Evolutionary conservation across 192 early-diverging fungal species (phyloP).

Genomic region (Helicostylum pulchrum): DNA sequence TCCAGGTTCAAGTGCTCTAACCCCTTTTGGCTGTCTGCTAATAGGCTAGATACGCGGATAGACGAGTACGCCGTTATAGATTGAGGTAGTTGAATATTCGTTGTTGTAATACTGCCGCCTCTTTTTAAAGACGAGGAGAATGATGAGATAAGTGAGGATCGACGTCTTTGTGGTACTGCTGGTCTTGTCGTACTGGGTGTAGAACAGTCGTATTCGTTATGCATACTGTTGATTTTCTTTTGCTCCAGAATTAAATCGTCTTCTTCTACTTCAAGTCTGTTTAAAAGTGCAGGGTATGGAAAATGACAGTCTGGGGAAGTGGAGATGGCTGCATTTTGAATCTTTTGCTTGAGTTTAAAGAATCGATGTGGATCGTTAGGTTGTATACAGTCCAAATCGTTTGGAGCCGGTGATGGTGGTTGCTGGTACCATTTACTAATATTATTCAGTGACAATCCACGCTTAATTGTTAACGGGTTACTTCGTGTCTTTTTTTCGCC

Average conservation of each 20-base stretch:
- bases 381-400: background rate
- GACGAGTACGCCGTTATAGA: conserved; percentile 15
- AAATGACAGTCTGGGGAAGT: conserved; percentile 76
- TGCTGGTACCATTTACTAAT: background rate
- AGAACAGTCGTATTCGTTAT: conserved; percentile 25
- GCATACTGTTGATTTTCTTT: conserved; percentile 21
- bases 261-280: conserved; percentile 57
- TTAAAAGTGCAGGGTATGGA: conserved; percentile 73
- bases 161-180: conserved; percentile 1
- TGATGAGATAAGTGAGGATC: conserved; percentile 11
- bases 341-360: conserved; percentile 42
- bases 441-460: background rate
- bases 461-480: background rate
- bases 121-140: conserved; percentile 6
- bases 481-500: background rate
- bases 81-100: conserved; percentile 7
- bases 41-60: conserved; percentile 2
- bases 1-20: conserved; percentile 21
- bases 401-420: too few relatives aligned
- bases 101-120: background rate
- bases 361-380: conserved; percentile 37
- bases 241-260: conserved; percentile 13
- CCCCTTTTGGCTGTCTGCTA: conserved; percentile 1
- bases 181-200: background rate
- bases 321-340: conserved; percentile 63